Conservation (phyloP, 2,329 filamentous ascomycete genomes). For the Fusarium temperatum region DNA sequence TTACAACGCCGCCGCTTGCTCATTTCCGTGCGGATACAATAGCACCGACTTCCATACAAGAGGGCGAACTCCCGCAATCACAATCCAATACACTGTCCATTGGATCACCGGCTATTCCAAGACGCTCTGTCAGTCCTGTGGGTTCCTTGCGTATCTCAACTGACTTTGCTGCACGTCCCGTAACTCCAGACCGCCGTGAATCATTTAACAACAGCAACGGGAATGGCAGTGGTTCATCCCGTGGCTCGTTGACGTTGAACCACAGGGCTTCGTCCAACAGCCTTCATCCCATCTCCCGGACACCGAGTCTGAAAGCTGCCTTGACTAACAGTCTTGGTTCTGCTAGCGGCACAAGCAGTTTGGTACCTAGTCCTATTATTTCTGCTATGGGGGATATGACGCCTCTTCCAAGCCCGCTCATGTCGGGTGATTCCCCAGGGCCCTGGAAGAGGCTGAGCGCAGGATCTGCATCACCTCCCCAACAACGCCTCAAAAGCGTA, state of each 20-base stretch:
- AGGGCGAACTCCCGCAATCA: slow-evolving; percentile 30
- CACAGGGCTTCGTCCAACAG: slow-evolving; percentile 45
- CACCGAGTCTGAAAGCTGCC: slow-evolving; percentile 69
- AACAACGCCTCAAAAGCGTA: slow-evolving; percentile 39
- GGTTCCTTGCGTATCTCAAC: slow-evolving; percentile 52
- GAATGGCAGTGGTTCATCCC: slow-evolving; percentile 45
- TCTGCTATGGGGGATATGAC: slow-evolving; percentile 82
- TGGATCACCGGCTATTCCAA: slow-evolving; percentile 17
- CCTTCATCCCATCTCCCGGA: slow-evolving; percentile 64
- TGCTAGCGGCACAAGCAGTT: slow-evolving; percentile 69
- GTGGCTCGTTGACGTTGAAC: slow-evolving; percentile 40
- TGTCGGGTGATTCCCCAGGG: slow-evolving; percentile 71
- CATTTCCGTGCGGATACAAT: slow-evolving; percentile 43
- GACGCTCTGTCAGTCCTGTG: slow-evolving; percentile 28
- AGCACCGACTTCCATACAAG: slow-evolving; percentile 45
- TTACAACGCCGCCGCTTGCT: slow-evolving; percentile 35
- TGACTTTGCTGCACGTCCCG: slow-evolving; percentile 42
- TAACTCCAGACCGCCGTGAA: slow-evolving; percentile 41
- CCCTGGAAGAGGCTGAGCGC: slow-evolving; percentile 68
- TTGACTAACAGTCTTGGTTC: slow-evolving; percentile 59
- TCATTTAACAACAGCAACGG: slow-evolving; percentile 51
- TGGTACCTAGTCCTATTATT: slow-evolving; percentile 77
- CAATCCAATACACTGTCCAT: slow-evolving; percentile 22
- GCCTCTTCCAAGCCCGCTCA: slow-evolving; percentile 79
- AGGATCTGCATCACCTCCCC: slow-evolving; percentile 55